These are phyloP conservation scores for Westerdykella aurantiaca DNA, from an alignment of 2,329 filamentous ascomycete species.

Conservation along the genomic window DNA sequence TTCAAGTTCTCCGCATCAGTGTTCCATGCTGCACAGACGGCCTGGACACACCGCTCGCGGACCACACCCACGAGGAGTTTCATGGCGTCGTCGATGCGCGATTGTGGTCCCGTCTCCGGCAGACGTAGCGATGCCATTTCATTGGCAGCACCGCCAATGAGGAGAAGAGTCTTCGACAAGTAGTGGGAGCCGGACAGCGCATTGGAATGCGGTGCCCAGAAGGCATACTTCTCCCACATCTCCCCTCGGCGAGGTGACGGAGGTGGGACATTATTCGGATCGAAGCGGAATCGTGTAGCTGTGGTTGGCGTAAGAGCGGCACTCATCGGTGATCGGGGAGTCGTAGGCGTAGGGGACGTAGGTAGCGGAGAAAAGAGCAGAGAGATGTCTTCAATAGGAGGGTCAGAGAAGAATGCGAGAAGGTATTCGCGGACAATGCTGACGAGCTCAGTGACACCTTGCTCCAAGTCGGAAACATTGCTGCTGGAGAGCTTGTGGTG, in stretches of 20 bases:
- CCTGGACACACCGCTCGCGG: constrained; percentile 77
- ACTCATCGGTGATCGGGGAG: constrained; percentile 53
- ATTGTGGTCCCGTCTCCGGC: constrained; percentile 51
- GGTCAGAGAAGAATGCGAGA: constrained; percentile 75
- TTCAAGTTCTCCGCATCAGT: constrained; percentile 90
- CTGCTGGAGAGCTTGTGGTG: constrained; percentile 75
- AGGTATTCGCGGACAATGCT: constrained; percentile 75
- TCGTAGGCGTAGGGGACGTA: constrained; percentile 54
- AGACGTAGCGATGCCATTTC: constrained; percentile 75
- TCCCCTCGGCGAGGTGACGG: constrained; percentile 71
- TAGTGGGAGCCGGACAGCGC: constrained; percentile 90
- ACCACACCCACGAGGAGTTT: constrained; percentile 69
- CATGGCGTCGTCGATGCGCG: constrained; percentile 59
- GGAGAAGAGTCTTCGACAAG: constrained; percentile 69
- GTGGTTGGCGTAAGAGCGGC: constrained; percentile 55
- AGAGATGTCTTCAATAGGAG: constrained; percentile 86
- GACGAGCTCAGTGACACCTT: constrained; percentile 75
- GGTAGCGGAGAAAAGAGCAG: constrained; percentile 77
- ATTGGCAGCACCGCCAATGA: constrained; percentile 80
- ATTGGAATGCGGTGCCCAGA: constrained; percentile 92
- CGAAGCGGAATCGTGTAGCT: constrained; percentile 73
- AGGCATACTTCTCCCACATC: constrained; percentile 87
- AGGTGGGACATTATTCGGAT: constrained; percentile 68
- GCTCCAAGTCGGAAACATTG: constrained; percentile 65
- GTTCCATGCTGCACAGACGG: constrained; percentile 86